Evolutionary conservation across 2,329 filamentous ascomycete genomes (phyloP), one percentile per base, ranked within the genome.

Genomic region (Decorospora gaudefroyi): DNA sequence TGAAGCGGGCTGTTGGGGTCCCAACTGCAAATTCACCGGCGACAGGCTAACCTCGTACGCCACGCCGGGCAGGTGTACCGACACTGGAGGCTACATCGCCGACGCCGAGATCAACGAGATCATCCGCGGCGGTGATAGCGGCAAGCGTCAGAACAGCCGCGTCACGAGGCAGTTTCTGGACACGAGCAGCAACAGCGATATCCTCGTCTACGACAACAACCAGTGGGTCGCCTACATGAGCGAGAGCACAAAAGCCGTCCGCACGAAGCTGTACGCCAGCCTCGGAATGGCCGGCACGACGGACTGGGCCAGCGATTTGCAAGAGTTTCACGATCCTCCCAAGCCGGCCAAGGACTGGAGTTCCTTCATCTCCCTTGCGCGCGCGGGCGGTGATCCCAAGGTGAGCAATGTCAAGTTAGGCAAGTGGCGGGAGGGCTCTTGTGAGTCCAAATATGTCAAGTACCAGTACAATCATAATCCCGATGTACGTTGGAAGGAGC

Each of bases 31-130:
- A 1, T 76, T 61, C 34, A 67, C 59, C 1, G 71, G 73, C 8
- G 40, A 39, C 15, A 8, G 26, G 0, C 17, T 12, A 1, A 19
- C 39, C 2, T 73, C 70, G 2, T 37, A 58, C 4, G 72, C 70
- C 0, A 39, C 31, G 4, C 44, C 49, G 2, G 74, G 72, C 0
- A 13, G 13, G 4, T 76, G 73, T 51, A 77, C 73, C 1, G 49
- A 42, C 4, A 73, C 67, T 0, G 55, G 49, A 0, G 74, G 74
- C 4, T 74, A 74, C 41, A 60, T 76, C 4, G 48, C 71, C 3
- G 46, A 73, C 30, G 67, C 68, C 4, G 73, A 76, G 59, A 71
- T 76, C 17, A 6, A n/a, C n/a, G n/a, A n/a, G n/a, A n/a, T n/a
- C n/a, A n/a, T n/a, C n/a, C n/a, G n/a, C n/a, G n/a, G n/a, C n/a